Base-by-base conservation (phyloP, 306 rosid species). In the Lablab purpureus region DNA sequence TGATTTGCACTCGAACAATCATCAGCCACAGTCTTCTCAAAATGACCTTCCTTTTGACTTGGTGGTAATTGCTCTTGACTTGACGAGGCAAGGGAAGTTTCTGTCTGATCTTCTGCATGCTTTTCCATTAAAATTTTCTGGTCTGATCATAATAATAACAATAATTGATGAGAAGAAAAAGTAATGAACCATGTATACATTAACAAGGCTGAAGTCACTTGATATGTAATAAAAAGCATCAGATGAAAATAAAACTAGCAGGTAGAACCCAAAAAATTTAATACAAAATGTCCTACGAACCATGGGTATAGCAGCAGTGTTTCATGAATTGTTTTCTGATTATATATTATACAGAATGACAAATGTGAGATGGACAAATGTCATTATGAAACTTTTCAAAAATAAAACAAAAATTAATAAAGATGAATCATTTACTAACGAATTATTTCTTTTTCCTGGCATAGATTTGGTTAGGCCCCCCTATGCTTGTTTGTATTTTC, bases 1-100 rank as follows among this genome's bases (percentile, higher is more conserved):
- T 89, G 96, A 77, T 90, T 90, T 76, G 91, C 96, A 81, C 92
- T 91, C 12, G 86, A 91, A 83, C 96, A 88, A 87, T 91, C 93
- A 86, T 91, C 89, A 52, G 89, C 80, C 56, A 79, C 75, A 58
- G 86, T 77, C 84, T 96, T 91, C 87, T 88, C 92, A 66, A 81
- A 85, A 70, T 84, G 85, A 58, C 88, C 84, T 67, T 82, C 93
- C 81, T 86, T 85, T 75, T 77, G 90, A 80, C 62, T 84, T 54
- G 83, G 93, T 54, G 83, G 93, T 85, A 89, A 82, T 84, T 83
- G 87, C 73, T 89, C 96, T 82, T 87, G 96, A 80, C 82, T 86
- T 18, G 92, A 83, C 62, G 96, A 89, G 79, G 93, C 96, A 65
- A 85, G 86, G 85, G 89, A 88, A 78, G 87, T 83, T 84, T 89